phyloP scores from a whole-genome alignment of 2,329 filamentous ascomycete genomes.

The Penicillium sp. region DNA sequence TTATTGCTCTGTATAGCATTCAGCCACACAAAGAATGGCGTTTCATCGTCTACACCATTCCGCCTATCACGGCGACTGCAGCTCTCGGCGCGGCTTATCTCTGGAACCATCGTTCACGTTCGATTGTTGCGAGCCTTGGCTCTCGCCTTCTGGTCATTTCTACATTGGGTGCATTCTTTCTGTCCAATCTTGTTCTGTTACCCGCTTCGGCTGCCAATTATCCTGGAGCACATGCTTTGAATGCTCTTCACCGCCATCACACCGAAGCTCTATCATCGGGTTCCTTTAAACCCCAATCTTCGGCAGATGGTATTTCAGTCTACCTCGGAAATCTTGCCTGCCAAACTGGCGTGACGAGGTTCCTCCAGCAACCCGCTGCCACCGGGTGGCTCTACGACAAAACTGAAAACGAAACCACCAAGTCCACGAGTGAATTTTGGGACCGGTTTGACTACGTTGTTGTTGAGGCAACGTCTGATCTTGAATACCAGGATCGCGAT shows the following conservation, averaged over 20 bases:
- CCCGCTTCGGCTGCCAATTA: conserved; percentile 85
- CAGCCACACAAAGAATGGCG: conserved; percentile 95
- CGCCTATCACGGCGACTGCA: conserved; percentile 70
- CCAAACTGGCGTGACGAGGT: conserved; percentile 58
- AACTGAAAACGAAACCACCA: conserved; percentile 47
- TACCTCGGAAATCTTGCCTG: conserved; percentile 58
- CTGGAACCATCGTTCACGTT: conserved; percentile 60
- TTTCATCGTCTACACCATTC: conserved; percentile 85
- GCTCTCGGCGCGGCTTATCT: conserved; percentile 68
- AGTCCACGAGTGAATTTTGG: conserved; percentile 53
- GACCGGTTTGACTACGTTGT: conserved; percentile 54
- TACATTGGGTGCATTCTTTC: conserved; percentile 53
- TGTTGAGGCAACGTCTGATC: conserved; percentile 42
- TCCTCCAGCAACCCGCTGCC: conserved; percentile 43
- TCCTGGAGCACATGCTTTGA: conserved; percentile 76
- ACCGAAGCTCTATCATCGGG: background rate
- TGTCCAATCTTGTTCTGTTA: conserved; percentile 65
- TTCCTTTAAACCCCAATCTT: background rate
- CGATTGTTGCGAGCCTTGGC: conserved; percentile 49
- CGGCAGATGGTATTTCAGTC: conserved; percentile 29
- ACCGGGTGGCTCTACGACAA: conserved; percentile 55
- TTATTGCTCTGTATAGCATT: conserved; percentile 72
- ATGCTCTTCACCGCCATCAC: conserved; percentile 33
- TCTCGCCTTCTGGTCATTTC: conserved; percentile 55
- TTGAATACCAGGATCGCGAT: conserved; percentile 11